Percentiles rank a stretch among this genome's conserved stretches.
These are phyloP conservation scores for Blepharisma stoltei DNA, from an alignment of 73 alveolate genomes.

Conservation along the genomic window DNA sequence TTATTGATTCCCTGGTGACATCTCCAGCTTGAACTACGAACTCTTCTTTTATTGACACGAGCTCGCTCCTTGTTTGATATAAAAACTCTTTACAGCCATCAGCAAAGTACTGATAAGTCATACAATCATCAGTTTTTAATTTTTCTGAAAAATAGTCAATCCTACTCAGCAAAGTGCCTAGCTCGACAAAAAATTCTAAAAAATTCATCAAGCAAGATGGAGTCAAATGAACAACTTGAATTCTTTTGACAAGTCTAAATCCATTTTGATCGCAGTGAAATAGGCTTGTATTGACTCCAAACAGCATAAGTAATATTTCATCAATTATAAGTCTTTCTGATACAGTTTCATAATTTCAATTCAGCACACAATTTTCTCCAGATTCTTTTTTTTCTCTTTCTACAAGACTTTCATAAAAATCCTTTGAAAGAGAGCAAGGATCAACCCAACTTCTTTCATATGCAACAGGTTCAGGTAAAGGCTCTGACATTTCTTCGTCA, in stretches of 20 bases:
- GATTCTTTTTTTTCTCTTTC: background rate
- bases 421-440: background rate
- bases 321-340: background rate
- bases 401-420: background rate
- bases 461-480: background rate
- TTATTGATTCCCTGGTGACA: background rate
- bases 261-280: background rate
- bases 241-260: background rate
- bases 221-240: constrained; percentile 7
- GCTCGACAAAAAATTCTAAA: background rate
- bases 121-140: background rate
- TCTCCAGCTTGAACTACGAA: constrained; percentile 16
- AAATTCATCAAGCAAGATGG: background rate
- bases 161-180: background rate
- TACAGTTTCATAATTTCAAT: background rate
- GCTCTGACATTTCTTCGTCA: background rate
- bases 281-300: background rate
- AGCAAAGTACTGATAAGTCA: background rate
- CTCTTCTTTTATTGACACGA: background rate
- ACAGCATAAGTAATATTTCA: background rate
- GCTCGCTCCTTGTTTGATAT: background rate
- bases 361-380: background rate
- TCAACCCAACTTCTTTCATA: background rate
- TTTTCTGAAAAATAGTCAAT: background rate
- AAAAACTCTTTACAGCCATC: background rate